Evolutionary conservation across 371 early-diverging fungal species (phyloP), one percentile per base, ranked within the genome.

Genomic region (Rhizopus delemar): DNA sequence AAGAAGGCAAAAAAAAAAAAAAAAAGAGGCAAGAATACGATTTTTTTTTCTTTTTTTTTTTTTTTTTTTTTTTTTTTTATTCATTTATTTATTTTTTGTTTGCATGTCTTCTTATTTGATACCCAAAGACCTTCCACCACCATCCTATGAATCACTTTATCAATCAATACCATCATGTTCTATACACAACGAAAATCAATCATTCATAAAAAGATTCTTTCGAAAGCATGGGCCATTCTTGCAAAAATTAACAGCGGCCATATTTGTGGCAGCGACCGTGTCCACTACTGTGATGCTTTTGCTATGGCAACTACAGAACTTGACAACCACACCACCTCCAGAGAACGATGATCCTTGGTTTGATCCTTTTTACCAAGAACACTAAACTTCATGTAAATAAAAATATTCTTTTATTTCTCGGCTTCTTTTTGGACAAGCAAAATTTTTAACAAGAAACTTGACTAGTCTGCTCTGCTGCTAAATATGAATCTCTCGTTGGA

Each of bases 241-340:
- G 3, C 73, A 72, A 51, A 57, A 63, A 13, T 41, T 68, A 15
- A 56, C 59, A 13, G 73, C 69, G 9, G 71, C 71, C 35, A 56
- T 57, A 8, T 66, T 70, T 62, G 66, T 70, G 3, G 73, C 73
- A 9, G 66, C 69, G 15, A 68, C 73, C 15, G 62, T 72, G 16
- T 72, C 73, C 15, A 55, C 66, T 2, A 69, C 69, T 4, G 69
- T 72, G 39, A 72, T 72, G 73, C 46, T 72, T 41, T 41, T 72
- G 11, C 43, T 72, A 33, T 72, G 73, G 73, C 73, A 72, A 50
- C 55, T 72, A 41, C 73, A 72, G 39, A 72, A 72, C 59, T 41
- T 68, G 22, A 62, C 72, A 16, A 53, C 59, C 15, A 66, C 73
- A 22, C 62, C 63, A 16, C 59, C 53, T 33, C 62, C 61, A 31